Evolutionary conservation across 345 rosid species (phyloP).

Genomic region (Citrus sinensis): DNA sequence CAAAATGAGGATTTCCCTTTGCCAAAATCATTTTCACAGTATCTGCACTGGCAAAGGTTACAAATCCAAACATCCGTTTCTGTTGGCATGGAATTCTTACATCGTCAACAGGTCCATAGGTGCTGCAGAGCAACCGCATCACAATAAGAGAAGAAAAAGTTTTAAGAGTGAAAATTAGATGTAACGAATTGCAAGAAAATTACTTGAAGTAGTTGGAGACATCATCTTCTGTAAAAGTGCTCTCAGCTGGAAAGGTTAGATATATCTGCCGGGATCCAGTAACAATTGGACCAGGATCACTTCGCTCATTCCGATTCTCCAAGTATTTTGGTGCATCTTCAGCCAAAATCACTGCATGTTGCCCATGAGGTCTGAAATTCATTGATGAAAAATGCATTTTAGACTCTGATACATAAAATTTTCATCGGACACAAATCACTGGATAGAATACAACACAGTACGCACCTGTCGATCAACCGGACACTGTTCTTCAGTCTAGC

Average conservation of each 20-base stretch:
- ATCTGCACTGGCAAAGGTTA: conserved; percentile 52
- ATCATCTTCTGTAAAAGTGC: conserved; percentile 63
- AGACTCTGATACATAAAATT: background rate
- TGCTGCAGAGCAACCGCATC: conserved; percentile 27
- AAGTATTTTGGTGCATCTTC: conserved; percentile 51
- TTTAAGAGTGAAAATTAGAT: background rate
- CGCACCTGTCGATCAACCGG: conserved; percentile 54
- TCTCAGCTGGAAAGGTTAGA: conserved; percentile 64
- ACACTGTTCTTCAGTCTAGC: conserved; percentile 44
- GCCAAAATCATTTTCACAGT: conserved; percentile 55
- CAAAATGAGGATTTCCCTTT: conserved; percentile 68
- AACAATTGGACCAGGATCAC: conserved; percentile 40
- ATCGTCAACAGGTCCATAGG: conserved; percentile 61
- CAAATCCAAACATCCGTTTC: conserved; percentile 72
- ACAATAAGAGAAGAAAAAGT: background rate
- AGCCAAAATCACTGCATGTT: conserved; percentile 56
- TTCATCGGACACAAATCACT: background rate
- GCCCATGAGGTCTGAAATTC: conserved; percentile 71
- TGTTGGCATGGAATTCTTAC: conserved; percentile 73
- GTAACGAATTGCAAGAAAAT: background rate
- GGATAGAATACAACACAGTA: background rate
- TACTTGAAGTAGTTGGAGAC: conserved; percentile 63
- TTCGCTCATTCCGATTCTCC: conserved; percentile 40
- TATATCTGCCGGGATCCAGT: conserved; percentile 62
- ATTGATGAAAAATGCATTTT: background rate